Base-by-base conservation (phyloP, 2,329 filamentous ascomycete genomes). In the Byssochlamys sp. region DNA sequence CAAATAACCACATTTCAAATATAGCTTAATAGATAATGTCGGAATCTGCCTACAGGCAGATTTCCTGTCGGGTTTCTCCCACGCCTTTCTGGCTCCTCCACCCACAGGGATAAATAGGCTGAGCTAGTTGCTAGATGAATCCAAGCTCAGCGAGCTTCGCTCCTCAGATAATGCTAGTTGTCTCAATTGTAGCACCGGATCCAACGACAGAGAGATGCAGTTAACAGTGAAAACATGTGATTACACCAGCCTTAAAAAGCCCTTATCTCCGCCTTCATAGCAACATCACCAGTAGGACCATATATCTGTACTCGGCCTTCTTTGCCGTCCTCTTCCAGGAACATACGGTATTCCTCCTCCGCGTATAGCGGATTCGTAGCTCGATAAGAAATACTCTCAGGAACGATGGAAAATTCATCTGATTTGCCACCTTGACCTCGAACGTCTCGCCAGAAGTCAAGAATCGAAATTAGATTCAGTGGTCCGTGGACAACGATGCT, bases 331-430 rank as follows among this genome's bases (percentile, higher is more conserved):
- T 73, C 66, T 53, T 73, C 69, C 59, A 80, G 65, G 19, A 76
- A 63, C 61, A 79, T 70, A 52, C 71, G 67, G 66, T 80, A 80
- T 57, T 69, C 67, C 59, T 81, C 78, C 11, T 75, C 74, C 1
- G 73, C 78, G 71, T 80, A 81, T 24, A 81, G 60, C 3, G 78
- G 78, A 58, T 71, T 76, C 12, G 78, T 80, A 25, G 78, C 78
- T 11, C 78, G 68, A 62, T 81, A 81, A 2, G 63, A 66, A 52
- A 81, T 76, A 49, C 69, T 74, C 60, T 71, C 67, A 1, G 78
- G 78, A 2, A 76, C 60, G 2, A 69, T 54, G 28, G 68, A 55
- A 9, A 28, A 45, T 14, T 48, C 52, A 7, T 63, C 64, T 4
- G 62, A 56, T 9, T 63, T 65, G 3, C 54, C 61, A 6, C 59